Base-by-base conservation (phyloP, 306 rosid species). In the Morella rubra region DNA sequence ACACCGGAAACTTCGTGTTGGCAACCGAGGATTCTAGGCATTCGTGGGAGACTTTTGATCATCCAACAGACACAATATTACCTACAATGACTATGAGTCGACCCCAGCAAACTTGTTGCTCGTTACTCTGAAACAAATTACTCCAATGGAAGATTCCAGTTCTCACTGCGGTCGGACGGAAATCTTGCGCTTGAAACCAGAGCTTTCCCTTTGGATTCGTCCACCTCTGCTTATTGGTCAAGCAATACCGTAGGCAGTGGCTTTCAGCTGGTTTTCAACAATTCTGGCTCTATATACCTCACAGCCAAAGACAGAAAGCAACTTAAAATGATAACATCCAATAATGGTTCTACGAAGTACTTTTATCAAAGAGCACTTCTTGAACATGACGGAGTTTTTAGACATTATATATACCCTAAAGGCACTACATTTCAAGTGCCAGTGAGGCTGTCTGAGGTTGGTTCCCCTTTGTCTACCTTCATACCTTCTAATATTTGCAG, bases 51-150 rank as follows among this genome's bases (percentile, higher is more conserved):
- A 90, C 90, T 70, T 92, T 92, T 72, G 51, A 76, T 1, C 4
- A 71, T n/a, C 91, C 91, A 7, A 86, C 95, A 0, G 91, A 90
- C 72, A 90, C 95, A 0, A 79, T 92, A 64, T 80, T 92, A 52
- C 95, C 95, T 2, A 69, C 77, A 40, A 89, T 90, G 69, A 52
- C 58, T 22, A 7, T 92, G 37, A 32, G 13, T 5, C 32, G 0
- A 1, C 18, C n/a, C 22, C 3, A 20, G 2, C 0, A 65, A 0
- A 0, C 76, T 92, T 2, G 68, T 75, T 65, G 79, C 89, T 8
- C 47, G 86, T 65, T 86, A 81, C 75, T 81, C 91, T 0, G 67
- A 1, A 41, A 14, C 0, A 7, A 62, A 64, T 7, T 7, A 62
- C 46, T 40, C 3, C 16, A 37, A 64, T 0, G 97, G 93, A 59